Conservation (phyloP, 1,139 yeast species). For the Suhomyces chickasaworum region DNA sequence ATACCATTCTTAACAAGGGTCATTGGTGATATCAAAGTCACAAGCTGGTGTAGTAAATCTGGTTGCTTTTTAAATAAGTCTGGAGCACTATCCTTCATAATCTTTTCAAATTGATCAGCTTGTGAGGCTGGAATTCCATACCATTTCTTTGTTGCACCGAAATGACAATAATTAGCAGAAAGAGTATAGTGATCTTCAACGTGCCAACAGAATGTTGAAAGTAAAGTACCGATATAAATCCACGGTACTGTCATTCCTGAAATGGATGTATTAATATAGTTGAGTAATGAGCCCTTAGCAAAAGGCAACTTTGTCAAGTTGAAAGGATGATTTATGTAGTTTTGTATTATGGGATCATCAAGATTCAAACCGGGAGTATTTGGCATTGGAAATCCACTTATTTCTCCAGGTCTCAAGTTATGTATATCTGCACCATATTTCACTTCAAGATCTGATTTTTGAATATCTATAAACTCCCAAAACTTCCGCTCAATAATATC, state of each 20-base stretch:
- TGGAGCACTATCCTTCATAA: conserved; percentile 66
- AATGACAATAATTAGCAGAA: conserved; percentile 77
- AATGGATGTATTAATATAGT: conserved; percentile 59
- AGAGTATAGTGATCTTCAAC: conserved; percentile 80
- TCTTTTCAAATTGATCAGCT: conserved; percentile 55
- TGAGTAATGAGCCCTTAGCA: conserved; percentile 63
- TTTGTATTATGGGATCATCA: conserved; percentile 23
- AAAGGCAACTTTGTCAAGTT: conserved; percentile 69
- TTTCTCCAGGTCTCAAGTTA: conserved; percentile 57
- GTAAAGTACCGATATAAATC: conserved; percentile 73
- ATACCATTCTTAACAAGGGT: conserved; percentile 55
- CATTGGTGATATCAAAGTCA: conserved; percentile 74
- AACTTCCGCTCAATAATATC: conserved; percentile 56
- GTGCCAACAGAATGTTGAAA: conserved; percentile 85
- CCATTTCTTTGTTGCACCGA: conserved; percentile 78
- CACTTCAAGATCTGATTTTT: conserved; percentile 53
- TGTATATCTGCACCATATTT: conserved; percentile 82
- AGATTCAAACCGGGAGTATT: conserved; percentile 30
- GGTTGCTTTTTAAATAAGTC: conserved; percentile 86
- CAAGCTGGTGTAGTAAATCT: conserved; percentile 83
- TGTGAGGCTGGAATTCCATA: conserved; percentile 66
- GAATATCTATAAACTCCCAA: conserved; percentile 58
- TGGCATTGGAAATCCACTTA: conserved; percentile 66
- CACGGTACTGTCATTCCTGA: conserved; percentile 86
- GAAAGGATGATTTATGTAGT: conserved; percentile 60